Percentiles rank a stretch among this genome's conserved stretches.
Evolutionary conservation across 352 stramenopile genomes (phyloP).

Genomic region (Pythium sukuiense): DNA sequence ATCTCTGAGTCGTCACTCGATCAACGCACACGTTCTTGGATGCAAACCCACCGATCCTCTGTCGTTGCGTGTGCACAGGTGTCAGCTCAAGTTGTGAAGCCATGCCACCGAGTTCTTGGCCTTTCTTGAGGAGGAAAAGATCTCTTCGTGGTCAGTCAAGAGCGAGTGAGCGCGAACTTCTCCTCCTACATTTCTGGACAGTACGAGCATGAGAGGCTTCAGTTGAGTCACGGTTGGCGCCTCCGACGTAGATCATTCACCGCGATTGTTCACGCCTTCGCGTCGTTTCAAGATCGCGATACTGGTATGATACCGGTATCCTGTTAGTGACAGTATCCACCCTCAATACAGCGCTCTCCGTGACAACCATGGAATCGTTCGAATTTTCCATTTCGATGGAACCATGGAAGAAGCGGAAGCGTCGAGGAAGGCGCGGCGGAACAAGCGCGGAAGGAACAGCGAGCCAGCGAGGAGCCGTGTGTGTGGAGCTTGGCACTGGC

Average conservation of each 20-base stretch:
- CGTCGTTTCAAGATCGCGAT: slow-evolving; percentile 10
- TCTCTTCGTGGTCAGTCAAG: background rate
- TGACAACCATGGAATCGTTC: slow-evolving; percentile 6
- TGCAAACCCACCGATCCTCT: background rate
- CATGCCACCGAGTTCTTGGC: background rate
- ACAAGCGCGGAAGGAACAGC: slow-evolving; percentile 14
- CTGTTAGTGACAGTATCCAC: background rate
- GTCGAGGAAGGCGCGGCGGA: slow-evolving; percentile 5
- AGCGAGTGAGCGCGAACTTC: background rate
- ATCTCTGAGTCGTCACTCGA: background rate
- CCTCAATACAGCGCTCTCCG: background rate
- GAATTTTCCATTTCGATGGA: slow-evolving; percentile 9
- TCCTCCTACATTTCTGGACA: background rate
- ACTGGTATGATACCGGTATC: slow-evolving; percentile 18
- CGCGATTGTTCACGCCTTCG: too few relatives aligned
- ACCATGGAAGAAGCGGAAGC: slow-evolving; percentile 9
- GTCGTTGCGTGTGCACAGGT: background rate
- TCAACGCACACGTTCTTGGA: background rate
- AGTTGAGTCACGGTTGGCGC: background rate
- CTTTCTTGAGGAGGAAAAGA: background rate
- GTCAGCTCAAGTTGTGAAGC: background rate
- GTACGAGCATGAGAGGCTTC: background rate
- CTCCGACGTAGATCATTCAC: too few relatives aligned
- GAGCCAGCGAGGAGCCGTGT: background rate
- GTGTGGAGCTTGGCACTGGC: background rate